Percentiles rank a stretch among this genome's conserved stretches.
These are phyloP conservation scores for Pterocarpus macrocarpus DNA, from an alignment of 306 rosid genomes.

Conservation along the genomic window DNA sequence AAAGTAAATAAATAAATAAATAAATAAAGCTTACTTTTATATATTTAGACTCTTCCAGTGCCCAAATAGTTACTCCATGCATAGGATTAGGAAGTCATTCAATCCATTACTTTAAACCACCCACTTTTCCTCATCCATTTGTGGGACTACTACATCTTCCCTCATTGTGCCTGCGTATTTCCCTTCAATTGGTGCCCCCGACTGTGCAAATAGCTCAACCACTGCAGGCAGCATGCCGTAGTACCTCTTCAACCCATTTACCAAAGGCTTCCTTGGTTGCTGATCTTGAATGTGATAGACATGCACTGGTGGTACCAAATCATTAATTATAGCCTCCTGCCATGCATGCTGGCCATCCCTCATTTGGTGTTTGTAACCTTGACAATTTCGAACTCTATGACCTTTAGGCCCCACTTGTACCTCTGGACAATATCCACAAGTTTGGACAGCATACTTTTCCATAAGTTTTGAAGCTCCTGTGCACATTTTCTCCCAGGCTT, in stretches of 20 bases:
- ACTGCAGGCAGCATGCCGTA: conserved; percentile 77
- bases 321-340: conserved; percentile 73
- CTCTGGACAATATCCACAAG: conserved; percentile 82
- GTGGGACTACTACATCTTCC: conserved; percentile 71
- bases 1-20: neutral
- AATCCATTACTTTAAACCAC: conserved; percentile 54
- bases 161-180: conserved; percentile 60
- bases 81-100: neutral
- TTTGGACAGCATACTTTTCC: conserved; percentile 69
- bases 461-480: conserved; percentile 67
- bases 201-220: conserved; percentile 76
- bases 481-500: conserved; percentile 68
- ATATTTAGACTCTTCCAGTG: conserved; percentile 1
- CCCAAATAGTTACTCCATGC: conserved; percentile 24
- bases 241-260: conserved; percentile 64
- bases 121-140: conserved; percentile 68
- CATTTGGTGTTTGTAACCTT: conserved; percentile 83
- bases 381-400: conserved; percentile 70
- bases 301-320: conserved; percentile 68
- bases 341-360: conserved; percentile 89
- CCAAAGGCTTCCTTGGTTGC: conserved; percentile 57
- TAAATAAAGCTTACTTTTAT: conserved; percentile 4
- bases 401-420: conserved; percentile 86
- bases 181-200: conserved; percentile 58
- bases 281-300: conserved; percentile 68